Evolutionary conservation across 192 early-diverging fungal species (phyloP), one percentile per base, ranked within the genome.

Genomic region (Dissophora globulifera): DNA sequence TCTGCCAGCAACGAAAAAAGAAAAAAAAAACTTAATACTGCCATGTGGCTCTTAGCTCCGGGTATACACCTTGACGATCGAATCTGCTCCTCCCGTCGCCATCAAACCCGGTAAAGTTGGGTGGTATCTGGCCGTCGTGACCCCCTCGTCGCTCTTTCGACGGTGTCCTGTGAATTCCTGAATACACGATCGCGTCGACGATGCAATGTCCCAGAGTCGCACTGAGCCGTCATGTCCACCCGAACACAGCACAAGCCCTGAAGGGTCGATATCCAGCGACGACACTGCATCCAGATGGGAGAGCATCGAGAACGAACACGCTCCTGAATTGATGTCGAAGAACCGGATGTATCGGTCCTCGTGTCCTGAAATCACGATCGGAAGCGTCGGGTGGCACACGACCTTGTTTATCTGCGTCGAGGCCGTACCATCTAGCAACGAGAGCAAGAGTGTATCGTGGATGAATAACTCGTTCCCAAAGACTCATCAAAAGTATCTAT

Each of bases 401-500:
- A 94, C 74, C 65, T 80, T 80, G 69, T 95, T 95, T 76, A 94
- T 92, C 71, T 93, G 93, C 17, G 91, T 89, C 22, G 51, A 51
- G 9, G 67, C 40, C 7, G 90, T 87, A 42, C 82, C 82, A 69
- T 93, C 72, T 76, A 54, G 31, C 8, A 9, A 9, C 13, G 6
- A 9, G 6, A 9, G 35, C 6, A 38, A 38, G 35, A 13, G 35
- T 9, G 6, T 38, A 9, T 11, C 4, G 54, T 27, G 3, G 17
- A 7, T 25, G 20, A 23, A 17, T 19, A 51, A 52, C n/a, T n/a
- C n/a, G n/a, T n/a, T n/a, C n/a, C n/a, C n/a, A n/a, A n/a, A n/a
- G n/a, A n/a, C n/a, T n/a, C n/a, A n/a, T n/a, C n/a, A n/a, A n/a
- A n/a, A n/a, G n/a, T n/a, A n/a, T n/a, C n/a, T n/a, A n/a, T n/a